Evolutionary conservation across 2,329 filamentous ascomycete genomes (phyloP).

Genomic region (Xylariomycetidae sp.): DNA sequence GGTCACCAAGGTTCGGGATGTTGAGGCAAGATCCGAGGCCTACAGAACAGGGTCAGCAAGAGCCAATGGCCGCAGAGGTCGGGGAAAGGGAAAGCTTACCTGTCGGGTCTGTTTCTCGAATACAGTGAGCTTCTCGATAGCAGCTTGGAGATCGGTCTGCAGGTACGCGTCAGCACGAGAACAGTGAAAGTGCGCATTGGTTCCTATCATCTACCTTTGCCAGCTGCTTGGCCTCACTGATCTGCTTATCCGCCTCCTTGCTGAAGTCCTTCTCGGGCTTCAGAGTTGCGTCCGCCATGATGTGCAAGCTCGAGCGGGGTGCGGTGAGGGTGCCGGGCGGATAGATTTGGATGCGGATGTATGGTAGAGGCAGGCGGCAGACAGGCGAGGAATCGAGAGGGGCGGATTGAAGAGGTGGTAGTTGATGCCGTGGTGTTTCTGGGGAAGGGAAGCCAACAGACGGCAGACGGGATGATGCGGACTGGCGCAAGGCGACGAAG

Average conservation of each 20-base stretch:
- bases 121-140: slow-evolving; percentile 85
- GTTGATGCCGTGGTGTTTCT: slow-evolving; percentile 1
- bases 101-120: slow-evolving; percentile 98
- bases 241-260: slow-evolving; percentile 87
- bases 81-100: slow-evolving; percentile 40
- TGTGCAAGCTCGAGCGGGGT: too few relatives aligned
- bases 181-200: too few relatives aligned
- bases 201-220: too few relatives aligned
- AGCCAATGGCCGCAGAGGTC: slow-evolving; percentile 18
- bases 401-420: background rate
- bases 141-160: slow-evolving; percentile 72
- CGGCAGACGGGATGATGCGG: too few relatives aligned
- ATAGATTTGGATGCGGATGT: background rate
- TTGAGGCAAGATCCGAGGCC: slow-evolving; percentile 94
- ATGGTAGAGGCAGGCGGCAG: background rate
- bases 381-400: background rate
- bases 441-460: slow-evolving; percentile 3
- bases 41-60: slow-evolving; percentile 28
- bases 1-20: slow-evolving; percentile 77
- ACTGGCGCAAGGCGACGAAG: slow-evolving; percentile 14
- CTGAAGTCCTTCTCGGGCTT: slow-evolving; percentile 99
- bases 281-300: slow-evolving; percentile 75
- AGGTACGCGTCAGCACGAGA: too few relatives aligned
- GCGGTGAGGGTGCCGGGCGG: background rate
- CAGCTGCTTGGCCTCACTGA: slow-evolving; percentile 84